Evolutionary conservation across 2,329 filamentous ascomycete genomes (phyloP), one percentile per base, ranked within the genome.

Genomic region (Claviceps sp.): DNA sequence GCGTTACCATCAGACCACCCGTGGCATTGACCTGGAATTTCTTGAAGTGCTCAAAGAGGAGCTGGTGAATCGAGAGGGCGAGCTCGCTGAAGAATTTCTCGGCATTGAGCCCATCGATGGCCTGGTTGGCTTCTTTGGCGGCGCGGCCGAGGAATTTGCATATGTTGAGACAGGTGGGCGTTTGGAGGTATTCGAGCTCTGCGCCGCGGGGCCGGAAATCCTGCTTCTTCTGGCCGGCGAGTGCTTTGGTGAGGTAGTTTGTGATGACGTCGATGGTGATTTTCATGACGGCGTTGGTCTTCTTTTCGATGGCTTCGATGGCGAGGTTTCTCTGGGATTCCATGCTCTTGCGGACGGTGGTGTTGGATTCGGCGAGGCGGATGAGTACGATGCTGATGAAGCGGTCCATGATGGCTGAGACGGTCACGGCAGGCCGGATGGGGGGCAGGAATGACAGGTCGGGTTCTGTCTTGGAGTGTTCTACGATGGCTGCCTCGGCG

Each of bases 21-120:
- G 91, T 90, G 42, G 90, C 88, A 59, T 89, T 95, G 58, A 98
- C 88, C 55, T 85, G 82, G 71, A 95, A 98, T 62, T 88, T 89
- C 63, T 95, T 93, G 70, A 97, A 88, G 69, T 98, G 93, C 56
- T 93, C 87, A 56, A 98, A 82, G 4, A 98, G 77, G 9, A 94
- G 78, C 48, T 77, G 72, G 58, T 90, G 83, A 38, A 95, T 75
- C 9, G 85, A 84, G 14, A 90, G 72, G 1, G 88, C 90, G 22
- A 97, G 79, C 69, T 97, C 91, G 54, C 84, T 84, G 51, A 85
- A 82, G 64, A 97, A 87, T 48, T 84, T 78, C 51, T 87, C 83
- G 1, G 95, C 77, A 60, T 97, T 97, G 43, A 84, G 79, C 3
- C 88, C 88, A 61, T 90, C 86, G 16, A 98, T 76, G 3, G 89